Evolutionary conservation across 495 filamentous ascomycete genomes (phyloP).

Genomic region (Astrothelium subdiscretum): DNA sequence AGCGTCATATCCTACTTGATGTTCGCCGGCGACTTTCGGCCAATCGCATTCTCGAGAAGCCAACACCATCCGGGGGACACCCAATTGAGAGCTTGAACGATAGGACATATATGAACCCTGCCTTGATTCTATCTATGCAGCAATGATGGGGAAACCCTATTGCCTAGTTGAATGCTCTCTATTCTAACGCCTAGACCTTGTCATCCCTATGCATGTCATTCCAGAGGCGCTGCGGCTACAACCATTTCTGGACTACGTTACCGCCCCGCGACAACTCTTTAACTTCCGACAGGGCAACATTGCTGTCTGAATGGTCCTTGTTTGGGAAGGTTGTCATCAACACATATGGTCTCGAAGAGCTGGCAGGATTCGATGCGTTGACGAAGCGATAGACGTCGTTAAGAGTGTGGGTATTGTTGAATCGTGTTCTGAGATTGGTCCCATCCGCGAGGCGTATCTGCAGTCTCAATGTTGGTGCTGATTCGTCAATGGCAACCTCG

Average conservation of each 20-base stretch:
- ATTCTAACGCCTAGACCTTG: background rate
- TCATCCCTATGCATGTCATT: background rate
- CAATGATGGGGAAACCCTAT: no score
- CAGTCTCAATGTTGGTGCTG: slow-evolving; percentile 64
- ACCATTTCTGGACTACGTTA: slow-evolving; percentile 84
- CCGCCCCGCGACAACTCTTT: slow-evolving; percentile 74
- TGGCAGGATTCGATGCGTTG: slow-evolving; percentile 47
- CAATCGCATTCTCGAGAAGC: background rate
- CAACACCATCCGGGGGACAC: no score
- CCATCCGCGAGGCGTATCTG: slow-evolving; percentile 89
- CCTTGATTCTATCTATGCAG: no score
- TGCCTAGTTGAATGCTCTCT: background rate
- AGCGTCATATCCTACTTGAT: no score
- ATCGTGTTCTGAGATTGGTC: slow-evolving; percentile 70
- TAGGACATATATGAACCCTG: no score
- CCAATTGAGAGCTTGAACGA: no score
- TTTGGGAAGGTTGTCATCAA: slow-evolving; percentile 94
- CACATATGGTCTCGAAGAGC: slow-evolving; percentile 54
- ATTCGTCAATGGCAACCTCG: slow-evolving; percentile 53
- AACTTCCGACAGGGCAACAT: slow-evolving; percentile 58
- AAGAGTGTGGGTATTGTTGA: slow-evolving; percentile 85
- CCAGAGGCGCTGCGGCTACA: slow-evolving; percentile 23
- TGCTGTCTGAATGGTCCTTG: slow-evolving; percentile 75
- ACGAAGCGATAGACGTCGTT: slow-evolving; percentile 87
- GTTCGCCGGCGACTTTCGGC: background rate